Evolutionary conservation across 2,329 filamentous ascomycete genomes (phyloP).

Genomic region (Drechslerella coelobrocha): DNA sequence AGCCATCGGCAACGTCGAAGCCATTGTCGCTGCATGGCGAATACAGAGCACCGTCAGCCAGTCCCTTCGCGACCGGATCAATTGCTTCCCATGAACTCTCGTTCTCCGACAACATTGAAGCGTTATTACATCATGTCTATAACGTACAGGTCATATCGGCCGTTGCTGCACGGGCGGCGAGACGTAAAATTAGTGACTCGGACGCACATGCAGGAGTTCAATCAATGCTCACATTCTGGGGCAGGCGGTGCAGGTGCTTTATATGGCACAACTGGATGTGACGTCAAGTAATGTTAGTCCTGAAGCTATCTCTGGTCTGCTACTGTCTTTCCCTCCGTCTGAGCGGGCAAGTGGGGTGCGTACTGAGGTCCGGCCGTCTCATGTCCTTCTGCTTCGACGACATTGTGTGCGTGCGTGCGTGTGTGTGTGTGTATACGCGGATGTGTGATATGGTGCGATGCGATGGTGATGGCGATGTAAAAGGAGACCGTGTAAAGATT

Average conservation of each 20-base stretch:
- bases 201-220: not conserved
- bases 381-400: slow-evolving; percentile 48
- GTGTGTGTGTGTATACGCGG: not conserved
- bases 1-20: slow-evolving; percentile 45
- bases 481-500: too few species aligned
- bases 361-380: slow-evolving; percentile 46
- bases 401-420: slow-evolving; percentile 23
- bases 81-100: not conserved
- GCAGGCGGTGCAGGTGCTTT: slow-evolving; percentile 33
- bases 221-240: slow-evolving; percentile 22
- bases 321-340: not conserved
- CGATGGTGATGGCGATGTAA: not conserved
- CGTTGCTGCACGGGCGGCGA: slow-evolving; percentile 21
- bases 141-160: slow-evolving; percentile 33
- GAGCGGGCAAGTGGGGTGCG: not conserved
- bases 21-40: slow-evolving; percentile 28
- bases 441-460: not conserved
- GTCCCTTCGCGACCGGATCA: not conserved
- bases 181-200: not conserved
- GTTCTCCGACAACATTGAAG: not conserved
- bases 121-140: too few species aligned
- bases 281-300: slow-evolving; percentile 27
- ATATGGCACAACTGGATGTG: slow-evolving; percentile 37
- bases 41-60: slow-evolving; percentile 18
- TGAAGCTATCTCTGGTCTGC: not conserved